These are phyloP conservation scores for Inga leiocalycina DNA, from an alignment of 306 rosid genomes.

Conservation along the genomic window DNA sequence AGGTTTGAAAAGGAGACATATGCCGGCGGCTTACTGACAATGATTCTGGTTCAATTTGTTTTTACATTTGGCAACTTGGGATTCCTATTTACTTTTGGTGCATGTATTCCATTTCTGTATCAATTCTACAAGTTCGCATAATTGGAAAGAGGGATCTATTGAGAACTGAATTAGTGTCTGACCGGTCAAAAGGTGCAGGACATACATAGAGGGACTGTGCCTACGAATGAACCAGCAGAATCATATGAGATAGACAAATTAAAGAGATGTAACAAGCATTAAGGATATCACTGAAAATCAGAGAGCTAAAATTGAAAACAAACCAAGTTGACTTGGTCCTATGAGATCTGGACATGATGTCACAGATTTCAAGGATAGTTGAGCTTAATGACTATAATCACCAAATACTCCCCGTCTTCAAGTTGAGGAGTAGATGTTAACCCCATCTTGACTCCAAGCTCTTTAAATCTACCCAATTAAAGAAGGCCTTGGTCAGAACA, in stretches of 20 bases:
- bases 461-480: not conserved
- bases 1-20: not conserved
- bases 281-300: not conserved
- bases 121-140: not conserved
- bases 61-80: not conserved
- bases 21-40: not conserved
- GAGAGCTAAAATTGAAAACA: not conserved
- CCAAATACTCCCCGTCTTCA: not conserved
- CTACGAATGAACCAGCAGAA: not conserved
- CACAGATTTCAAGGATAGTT: not conserved
- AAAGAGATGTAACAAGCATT: not conserved
- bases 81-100: not conserved
- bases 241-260: not conserved
- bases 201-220: not conserved
- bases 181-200: not conserved
- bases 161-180: not conserved
- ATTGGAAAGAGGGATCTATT: not conserved
- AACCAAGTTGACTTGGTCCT: not conserved
- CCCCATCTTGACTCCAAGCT: not conserved
- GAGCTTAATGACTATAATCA: not conserved
- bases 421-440: not conserved
- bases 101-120: not conserved
- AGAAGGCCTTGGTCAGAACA: not conserved
- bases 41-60: not conserved
- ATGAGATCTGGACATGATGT: not conserved